phyloP scores from a whole-genome alignment of 139 green algal species.

The Asterochloris erici region DNA sequence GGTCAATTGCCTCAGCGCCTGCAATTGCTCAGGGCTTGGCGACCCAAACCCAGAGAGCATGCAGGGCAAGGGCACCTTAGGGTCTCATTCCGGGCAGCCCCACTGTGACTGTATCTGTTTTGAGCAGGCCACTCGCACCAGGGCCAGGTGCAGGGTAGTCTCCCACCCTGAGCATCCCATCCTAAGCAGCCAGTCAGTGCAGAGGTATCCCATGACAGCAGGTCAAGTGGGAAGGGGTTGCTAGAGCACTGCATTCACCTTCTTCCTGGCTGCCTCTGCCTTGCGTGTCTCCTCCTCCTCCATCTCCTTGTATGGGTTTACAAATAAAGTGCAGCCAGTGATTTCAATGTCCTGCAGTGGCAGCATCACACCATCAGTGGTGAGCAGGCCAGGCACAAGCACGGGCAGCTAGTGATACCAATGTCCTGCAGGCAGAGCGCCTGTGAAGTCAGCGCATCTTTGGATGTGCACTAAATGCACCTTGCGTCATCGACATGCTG shows the following conservation, averaged over 20 bases:
- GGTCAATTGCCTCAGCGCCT: background rate
- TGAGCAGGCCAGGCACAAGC: too few species aligned
- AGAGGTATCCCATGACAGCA: too few species aligned
- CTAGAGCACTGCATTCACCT: constrained; percentile 5
- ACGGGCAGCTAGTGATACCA: background rate
- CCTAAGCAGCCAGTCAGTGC: background rate
- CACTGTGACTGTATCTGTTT: background rate
- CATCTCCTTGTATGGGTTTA: constrained; percentile 90
- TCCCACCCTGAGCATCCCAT: background rate
- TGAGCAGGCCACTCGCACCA: background rate
- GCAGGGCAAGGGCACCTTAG: background rate
- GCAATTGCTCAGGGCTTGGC: background rate
- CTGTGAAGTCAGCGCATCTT: background rate
- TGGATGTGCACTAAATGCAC: too few species aligned
- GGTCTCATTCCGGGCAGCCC: background rate
- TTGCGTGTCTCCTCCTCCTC: constrained; percentile 60
- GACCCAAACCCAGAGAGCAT: too few species aligned
- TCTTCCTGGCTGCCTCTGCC: constrained; percentile 38
- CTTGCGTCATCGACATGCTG: too few species aligned
- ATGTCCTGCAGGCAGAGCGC: background rate
- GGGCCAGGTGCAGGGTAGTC: background rate
- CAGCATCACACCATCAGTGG: too few species aligned
- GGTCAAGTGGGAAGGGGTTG: background rate
- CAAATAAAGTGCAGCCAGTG: constrained; percentile 77
- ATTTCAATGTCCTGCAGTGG: constrained; percentile 65